These are phyloP conservation scores for Tubosaeta sp. DNA, from an alignment of 768 basidiomycete species.

Conservation along the genomic window DNA sequence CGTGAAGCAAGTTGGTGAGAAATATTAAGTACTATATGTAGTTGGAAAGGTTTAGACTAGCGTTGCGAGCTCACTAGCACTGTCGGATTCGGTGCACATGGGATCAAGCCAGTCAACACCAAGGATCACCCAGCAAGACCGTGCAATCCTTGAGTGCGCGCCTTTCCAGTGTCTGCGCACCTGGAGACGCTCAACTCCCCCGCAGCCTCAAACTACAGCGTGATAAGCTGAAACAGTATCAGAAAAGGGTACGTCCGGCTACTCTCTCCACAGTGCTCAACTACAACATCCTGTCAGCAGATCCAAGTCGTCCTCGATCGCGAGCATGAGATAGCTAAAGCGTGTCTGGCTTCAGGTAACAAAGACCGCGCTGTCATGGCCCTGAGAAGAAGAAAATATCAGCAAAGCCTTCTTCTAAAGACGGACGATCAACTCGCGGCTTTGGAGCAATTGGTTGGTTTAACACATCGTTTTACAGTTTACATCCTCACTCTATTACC, in stretches of 20 bases:
- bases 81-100: slow-evolving; percentile 52
- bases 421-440: slow-evolving; percentile 89
- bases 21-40: slow-evolving; percentile 5
- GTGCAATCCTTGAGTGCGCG: slow-evolving; percentile 91
- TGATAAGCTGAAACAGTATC: slow-evolving; percentile 94
- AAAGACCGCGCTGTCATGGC: slow-evolving; percentile 88
- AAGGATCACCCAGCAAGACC: slow-evolving; percentile 90
- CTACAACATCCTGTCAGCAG: slow-evolving; percentile 36
- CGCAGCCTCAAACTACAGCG: slow-evolving; percentile 90
- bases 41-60: not conserved
- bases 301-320: slow-evolving; percentile 82
- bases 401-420: slow-evolving; percentile 79
- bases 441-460: slow-evolving; percentile 78
- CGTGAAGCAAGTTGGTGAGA: slow-evolving; percentile 12
- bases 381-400: slow-evolving; percentile 88
- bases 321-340: slow-evolving; percentile 85
- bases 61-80: too few relatives aligned
- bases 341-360: slow-evolving; percentile 73
- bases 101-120: slow-evolving; percentile 71
- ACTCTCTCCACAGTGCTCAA: not conserved
- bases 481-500: not conserved
- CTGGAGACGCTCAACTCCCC: slow-evolving; percentile 17
- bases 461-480: not conserved
- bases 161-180: slow-evolving; percentile 12
- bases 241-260: slow-evolving; percentile 66